These are phyloP conservation scores for Candida neerlandica DNA, from an alignment of 1,139 yeast species.

Conservation along the genomic window DNA sequence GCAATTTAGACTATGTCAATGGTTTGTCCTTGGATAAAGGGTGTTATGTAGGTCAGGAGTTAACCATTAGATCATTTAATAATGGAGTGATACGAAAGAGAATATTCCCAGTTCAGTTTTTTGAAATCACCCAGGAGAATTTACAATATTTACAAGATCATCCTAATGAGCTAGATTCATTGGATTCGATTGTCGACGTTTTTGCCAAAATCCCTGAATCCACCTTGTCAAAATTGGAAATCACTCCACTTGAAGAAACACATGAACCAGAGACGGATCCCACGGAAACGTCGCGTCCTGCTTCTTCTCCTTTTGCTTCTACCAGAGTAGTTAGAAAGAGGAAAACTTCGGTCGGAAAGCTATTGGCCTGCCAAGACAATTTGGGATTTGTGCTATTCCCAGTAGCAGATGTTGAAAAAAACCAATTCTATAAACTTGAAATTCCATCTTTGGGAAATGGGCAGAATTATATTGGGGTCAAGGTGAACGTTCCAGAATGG, in stretches of 20 bases:
- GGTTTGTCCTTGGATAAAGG: constrained; percentile 90
- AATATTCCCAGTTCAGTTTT: constrained; percentile 70
- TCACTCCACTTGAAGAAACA: constrained; percentile 24
- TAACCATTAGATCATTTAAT: constrained; percentile 85
- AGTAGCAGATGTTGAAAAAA: constrained; percentile 42
- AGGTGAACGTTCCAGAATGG: constrained; percentile 63
- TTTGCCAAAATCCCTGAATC: constrained; percentile 21
- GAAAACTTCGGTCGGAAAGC: constrained; percentile 55
- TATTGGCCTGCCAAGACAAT: constrained; percentile 58
- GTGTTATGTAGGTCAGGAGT: constrained; percentile 94
- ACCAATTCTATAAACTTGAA: constrained; percentile 31
- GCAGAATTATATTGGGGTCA: constrained; percentile 39
- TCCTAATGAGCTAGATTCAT: constrained; percentile 21
- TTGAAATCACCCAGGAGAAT: constrained; percentile 23
- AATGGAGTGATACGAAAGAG: constrained; percentile 84
- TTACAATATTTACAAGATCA: constrained; percentile 18
- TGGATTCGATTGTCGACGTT: constrained; percentile 21
- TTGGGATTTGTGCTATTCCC: constrained; percentile 67
- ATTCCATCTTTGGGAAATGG: constrained; percentile 27
- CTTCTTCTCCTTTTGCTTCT: constrained; percentile 35
- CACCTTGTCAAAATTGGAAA: constrained; percentile 26
- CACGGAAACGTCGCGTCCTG: neutral
- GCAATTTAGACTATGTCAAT: constrained; percentile 77
- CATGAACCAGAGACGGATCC: constrained; percentile 10
- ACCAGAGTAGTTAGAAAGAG: constrained; percentile 33